Conservation (phyloP, 805 yeast species). For the Yamadazyma ubonensis region DNA sequence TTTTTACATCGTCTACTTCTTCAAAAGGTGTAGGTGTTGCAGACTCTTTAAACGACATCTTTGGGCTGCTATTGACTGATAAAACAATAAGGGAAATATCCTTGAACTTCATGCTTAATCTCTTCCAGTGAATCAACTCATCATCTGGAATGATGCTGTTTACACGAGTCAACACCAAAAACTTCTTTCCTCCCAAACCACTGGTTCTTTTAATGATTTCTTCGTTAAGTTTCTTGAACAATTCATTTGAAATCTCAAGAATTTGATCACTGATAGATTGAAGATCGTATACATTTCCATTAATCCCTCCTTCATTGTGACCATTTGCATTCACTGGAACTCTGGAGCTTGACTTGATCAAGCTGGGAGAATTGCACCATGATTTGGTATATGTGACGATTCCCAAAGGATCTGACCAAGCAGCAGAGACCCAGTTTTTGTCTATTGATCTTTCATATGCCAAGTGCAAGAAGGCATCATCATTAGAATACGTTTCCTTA, state of each 20-base stretch:
- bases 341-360: slow-evolving; percentile 2
- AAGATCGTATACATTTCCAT: slow-evolving; percentile 23
- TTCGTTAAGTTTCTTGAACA: slow-evolving; percentile 38
- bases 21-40: neutral
- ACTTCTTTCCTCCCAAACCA: slow-evolving; percentile 52
- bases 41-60: slow-evolving; percentile 32
- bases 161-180: slow-evolving; percentile 65
- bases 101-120: slow-evolving; percentile 58
- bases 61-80: slow-evolving; percentile 62
- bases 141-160: slow-evolving; percentile 79
- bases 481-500: slow-evolving; percentile 32
- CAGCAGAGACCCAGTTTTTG: slow-evolving; percentile 78
- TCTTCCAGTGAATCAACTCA: slow-evolving; percentile 76
- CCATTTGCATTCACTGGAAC: slow-evolving; percentile 6
- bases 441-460: slow-evolving; percentile 83
- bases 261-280: slow-evolving; percentile 62
- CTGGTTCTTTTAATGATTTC: slow-evolving; percentile 31
- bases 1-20: neutral
- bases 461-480: slow-evolving; percentile 78
- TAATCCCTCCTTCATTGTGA: slow-evolving; percentile 6
- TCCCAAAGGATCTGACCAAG: slow-evolving; percentile 89
- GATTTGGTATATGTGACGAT: slow-evolving; percentile 57
- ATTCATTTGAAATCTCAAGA: slow-evolving; percentile 55
- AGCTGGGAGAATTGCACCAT: slow-evolving; percentile 50
- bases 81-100: slow-evolving; percentile 65